phyloP scores from a whole-genome alignment of 2,329 filamentous ascomycete genomes.

The Phyllachora maydis region DNA sequence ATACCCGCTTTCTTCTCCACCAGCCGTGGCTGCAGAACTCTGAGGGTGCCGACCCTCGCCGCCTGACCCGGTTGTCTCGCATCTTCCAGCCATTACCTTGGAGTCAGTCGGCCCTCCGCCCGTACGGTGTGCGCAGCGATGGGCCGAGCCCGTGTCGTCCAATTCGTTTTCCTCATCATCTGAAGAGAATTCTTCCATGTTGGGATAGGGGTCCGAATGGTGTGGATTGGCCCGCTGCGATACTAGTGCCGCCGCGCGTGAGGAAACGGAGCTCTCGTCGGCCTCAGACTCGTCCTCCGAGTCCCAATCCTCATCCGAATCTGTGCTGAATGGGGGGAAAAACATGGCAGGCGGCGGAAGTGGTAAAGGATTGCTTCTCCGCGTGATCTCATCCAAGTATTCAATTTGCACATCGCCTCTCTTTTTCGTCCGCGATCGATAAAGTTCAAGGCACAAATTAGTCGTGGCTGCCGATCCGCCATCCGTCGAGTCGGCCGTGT shows the following conservation, averaged over 20 bases:
- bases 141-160: too few species aligned
- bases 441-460: too few species aligned
- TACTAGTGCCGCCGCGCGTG: too few species aligned
- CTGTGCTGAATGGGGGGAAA: constrained; percentile 23
- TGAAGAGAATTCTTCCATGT: constrained; percentile 17
- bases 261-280: too few species aligned
- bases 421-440: too few species aligned
- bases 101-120: too few species aligned
- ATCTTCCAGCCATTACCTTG: too few species aligned
- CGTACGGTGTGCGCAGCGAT: too few species aligned
- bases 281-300: constrained; percentile 12
- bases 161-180: constrained; percentile 14
- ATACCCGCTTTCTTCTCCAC: constrained; percentile 16
- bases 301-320: constrained; percentile 10
- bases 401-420: constrained; percentile 24
- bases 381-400: constrained; percentile 21
- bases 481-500: constrained; percentile 14
- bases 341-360: constrained; percentile 32
- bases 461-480: too few species aligned
- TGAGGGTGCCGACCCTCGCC: too few species aligned
- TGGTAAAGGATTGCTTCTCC: constrained; percentile 21
- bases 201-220: constrained; percentile 18
- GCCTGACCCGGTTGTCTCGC: too few species aligned
- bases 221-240: constrained; percentile 14
- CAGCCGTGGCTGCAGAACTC: constrained; percentile 19